A percentile compares a stretch with the other conserved stretches of the same genome.
phyloP scores from a whole-genome alignment of 306 rosid species.

The Abrus precatorius region DNA sequence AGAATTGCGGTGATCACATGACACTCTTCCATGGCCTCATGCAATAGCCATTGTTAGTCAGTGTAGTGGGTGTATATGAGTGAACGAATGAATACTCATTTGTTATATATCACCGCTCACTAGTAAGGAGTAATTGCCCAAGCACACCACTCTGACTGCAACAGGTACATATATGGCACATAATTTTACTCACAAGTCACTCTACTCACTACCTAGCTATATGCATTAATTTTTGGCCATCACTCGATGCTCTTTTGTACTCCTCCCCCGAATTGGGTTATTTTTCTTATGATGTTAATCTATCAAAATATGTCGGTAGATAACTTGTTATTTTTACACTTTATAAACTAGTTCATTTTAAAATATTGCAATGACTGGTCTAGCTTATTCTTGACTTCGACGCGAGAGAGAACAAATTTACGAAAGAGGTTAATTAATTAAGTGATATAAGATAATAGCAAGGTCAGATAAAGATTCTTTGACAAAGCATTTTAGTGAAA shows the following conservation, averaged over 20 bases:
- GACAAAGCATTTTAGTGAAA: constrained; percentile 37
- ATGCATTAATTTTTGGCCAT: constrained; percentile 33
- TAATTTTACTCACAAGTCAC: neutral
- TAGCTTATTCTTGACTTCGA: neutral
- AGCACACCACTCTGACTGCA: neutral
- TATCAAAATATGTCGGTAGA: too few relatives aligned
- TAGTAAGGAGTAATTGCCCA: constrained; percentile 17
- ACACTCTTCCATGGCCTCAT: constrained; percentile 46
- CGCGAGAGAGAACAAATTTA: constrained; percentile 4
- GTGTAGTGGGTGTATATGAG: constrained; percentile 31
- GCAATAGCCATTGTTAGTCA: constrained; percentile 44
- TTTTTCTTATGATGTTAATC: too few relatives aligned
- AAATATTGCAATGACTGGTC: neutral
- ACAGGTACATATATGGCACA: neutral
- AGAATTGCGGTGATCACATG: constrained; percentile 79
- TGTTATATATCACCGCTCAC: constrained; percentile 49
- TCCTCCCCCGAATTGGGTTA: neutral
- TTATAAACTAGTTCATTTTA: too few relatives aligned
- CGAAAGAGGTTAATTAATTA: constrained; percentile 23
- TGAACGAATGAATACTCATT: constrained; percentile 33
- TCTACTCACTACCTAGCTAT: constrained; percentile 23
- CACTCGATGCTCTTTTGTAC: constrained; percentile 3
- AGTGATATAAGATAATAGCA: constrained; percentile 32
- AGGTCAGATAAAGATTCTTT: constrained; percentile 46
- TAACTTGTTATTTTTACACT: too few relatives aligned